Conservation (phyloP, 805 yeast species). For the Cyberlindnera xishuangbannaensis region DNA sequence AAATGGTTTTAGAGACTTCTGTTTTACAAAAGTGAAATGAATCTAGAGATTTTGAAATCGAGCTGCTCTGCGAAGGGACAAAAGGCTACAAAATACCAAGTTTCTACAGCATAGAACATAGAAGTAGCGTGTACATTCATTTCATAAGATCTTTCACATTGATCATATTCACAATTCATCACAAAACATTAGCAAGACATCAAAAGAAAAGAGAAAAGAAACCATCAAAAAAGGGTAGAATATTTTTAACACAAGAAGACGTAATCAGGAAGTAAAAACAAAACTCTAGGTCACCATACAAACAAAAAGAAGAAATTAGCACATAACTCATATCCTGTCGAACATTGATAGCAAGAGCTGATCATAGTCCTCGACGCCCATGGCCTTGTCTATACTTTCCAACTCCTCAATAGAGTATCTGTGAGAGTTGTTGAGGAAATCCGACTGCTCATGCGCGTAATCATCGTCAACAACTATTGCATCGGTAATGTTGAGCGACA, state of each 20-base stretch:
- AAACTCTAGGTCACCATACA: conserved; percentile 2
- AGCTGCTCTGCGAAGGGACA: too few species aligned
- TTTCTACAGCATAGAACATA: too few species aligned
- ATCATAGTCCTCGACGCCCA: conserved; percentile 25
- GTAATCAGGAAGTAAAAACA: background rate
- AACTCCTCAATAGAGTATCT: conserved; percentile 22
- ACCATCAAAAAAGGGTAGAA: conserved; percentile 1
- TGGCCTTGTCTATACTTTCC: conserved; percentile 25
- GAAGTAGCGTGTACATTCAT: conserved; percentile 9
- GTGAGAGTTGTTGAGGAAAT: conserved; percentile 20
- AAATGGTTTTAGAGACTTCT: too few species aligned
- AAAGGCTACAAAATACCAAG: too few species aligned
- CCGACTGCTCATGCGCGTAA: conserved; percentile 19
- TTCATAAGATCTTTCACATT: conserved; percentile 9
- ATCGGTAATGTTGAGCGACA: conserved; percentile 2
- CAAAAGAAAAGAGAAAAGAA: background rate
- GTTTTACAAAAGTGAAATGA: too few species aligned
- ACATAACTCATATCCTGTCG: too few species aligned
- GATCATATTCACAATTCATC: conserved; percentile 9
- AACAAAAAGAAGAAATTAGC: background rate
- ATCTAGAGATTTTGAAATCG: too few species aligned
- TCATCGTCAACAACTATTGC: conserved; percentile 5
- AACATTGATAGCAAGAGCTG: conserved; percentile 23
- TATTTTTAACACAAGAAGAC: too few species aligned
- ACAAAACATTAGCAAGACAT: conserved; percentile 4